Percentiles rank a stretch among this genome's conserved stretches.
Evolutionary conservation across 1,139 yeast species (phyloP).

Genomic region (Debaryomycetaceae sp.): DNA sequence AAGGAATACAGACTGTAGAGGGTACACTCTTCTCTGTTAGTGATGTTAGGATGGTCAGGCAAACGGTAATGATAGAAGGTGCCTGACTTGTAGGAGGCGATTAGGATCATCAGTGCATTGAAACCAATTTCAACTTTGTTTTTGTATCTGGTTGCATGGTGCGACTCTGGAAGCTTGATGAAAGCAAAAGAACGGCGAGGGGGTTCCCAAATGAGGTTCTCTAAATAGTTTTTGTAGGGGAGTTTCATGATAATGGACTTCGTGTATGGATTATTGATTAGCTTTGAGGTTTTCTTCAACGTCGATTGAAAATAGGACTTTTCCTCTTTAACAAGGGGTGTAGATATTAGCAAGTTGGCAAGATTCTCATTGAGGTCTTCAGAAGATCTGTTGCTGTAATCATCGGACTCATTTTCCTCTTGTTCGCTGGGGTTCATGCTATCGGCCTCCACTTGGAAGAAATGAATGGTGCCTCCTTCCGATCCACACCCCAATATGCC

Average conservation of each 20-base stretch:
- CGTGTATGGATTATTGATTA: conserved; percentile 36
- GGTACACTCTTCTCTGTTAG: conserved; percentile 28
- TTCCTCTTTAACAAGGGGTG: conserved; percentile 15
- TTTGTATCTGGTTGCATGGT: conserved; percentile 8
- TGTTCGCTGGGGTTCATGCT: conserved; percentile 8
- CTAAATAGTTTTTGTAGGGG: conserved; percentile 42
- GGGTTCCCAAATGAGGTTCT: conserved; percentile 44
- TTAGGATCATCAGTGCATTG: conserved; percentile 26
- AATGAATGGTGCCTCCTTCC: conserved; percentile 65
- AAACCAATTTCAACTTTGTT: conserved; percentile 40
- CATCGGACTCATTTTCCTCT: conserved; percentile 10
- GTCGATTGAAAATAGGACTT: conserved; percentile 10
- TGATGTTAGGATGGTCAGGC: conserved; percentile 21
- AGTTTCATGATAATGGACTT: conserved; percentile 36
- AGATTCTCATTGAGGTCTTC: conserved; percentile 44
- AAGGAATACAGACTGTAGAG: conserved; percentile 23
- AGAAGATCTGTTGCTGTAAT: conserved; percentile 18
- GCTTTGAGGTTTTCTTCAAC: conserved; percentile 18
- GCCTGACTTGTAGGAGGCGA: conserved; percentile 41
- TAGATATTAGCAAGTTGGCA: conserved; percentile 38
- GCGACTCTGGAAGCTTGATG: conserved; percentile 35
- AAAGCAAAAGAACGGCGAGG: conserved; percentile 45
- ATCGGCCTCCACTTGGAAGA: conserved; percentile 39
- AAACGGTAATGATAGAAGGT: conserved; percentile 39
- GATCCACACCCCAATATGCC: conserved; percentile 63